A percentile compares a stretch with the other conserved stretches of the same genome.
Evolutionary conservation across 257 asterid species (phyloP).

Genomic region (Solanum rostratum): DNA sequence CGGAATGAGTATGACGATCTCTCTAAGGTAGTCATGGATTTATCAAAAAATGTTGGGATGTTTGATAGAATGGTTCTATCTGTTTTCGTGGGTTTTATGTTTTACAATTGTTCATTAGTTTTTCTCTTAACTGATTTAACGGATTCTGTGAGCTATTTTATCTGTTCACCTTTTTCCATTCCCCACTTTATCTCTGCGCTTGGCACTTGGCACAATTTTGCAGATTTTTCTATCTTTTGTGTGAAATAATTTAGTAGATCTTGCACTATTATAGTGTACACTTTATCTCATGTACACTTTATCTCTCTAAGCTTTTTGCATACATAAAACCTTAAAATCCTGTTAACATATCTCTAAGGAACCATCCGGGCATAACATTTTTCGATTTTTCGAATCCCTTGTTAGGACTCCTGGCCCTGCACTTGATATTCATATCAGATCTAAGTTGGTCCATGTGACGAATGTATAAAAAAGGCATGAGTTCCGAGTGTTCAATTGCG

Average conservation of each 20-base stretch:
- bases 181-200: background rate
- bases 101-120: background rate
- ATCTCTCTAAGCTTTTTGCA: no score
- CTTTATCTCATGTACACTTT: no score
- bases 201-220: background rate
- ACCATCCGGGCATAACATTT: no score
- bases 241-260: background rate
- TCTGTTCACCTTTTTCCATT: background rate
- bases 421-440: background rate
- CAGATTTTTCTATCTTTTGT: background rate
- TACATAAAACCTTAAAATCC: no score
- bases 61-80: background rate
- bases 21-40: constrained; percentile 44
- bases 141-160: background rate
- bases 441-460: background rate
- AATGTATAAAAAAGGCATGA: background rate
- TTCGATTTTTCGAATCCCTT: background rate
- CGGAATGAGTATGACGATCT: constrained; percentile 61
- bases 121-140: constrained; percentile 6
- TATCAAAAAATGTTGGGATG: background rate
- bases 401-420: background rate
- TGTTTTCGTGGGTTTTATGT: background rate
- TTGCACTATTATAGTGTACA: background rate
- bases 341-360: no score
- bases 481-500: background rate